Evolutionary conservation across 1,284 basidiomycete genomes (phyloP).

Genomic region (Exobasidium rhododendri): DNA sequence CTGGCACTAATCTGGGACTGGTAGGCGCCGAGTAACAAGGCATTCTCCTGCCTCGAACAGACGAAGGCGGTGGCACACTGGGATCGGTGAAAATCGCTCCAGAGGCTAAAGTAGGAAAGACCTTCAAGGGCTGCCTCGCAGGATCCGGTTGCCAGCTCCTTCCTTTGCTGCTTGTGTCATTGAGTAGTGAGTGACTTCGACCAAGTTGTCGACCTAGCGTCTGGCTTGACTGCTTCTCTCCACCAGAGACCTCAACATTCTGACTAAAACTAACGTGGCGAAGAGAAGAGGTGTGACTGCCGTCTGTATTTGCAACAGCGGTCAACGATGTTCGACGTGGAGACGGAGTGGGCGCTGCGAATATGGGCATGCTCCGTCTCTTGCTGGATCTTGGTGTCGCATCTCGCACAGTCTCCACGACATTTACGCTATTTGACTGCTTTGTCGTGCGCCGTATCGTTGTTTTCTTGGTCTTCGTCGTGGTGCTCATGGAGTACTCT

Average conservation of each 20-base stretch:
- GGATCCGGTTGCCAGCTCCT: not conserved
- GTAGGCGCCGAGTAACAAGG: constrained; percentile 13
- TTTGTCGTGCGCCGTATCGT: not conserved
- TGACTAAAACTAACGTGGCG: constrained; percentile 15
- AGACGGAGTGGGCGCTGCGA: not conserved
- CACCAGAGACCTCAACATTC: not conserved
- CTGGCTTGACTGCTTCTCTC: not conserved
- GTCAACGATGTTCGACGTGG: not conserved
- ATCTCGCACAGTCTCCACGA: not conserved
- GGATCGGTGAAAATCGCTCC: not conserved
- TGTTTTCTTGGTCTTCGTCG: not conserved
- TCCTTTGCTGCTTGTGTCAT: not conserved
- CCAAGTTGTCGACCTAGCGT: not conserved
- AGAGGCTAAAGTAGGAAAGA: not conserved
- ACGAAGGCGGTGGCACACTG: too few relatives aligned
- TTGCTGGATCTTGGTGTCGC: not conserved
- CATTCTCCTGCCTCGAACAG: not conserved
- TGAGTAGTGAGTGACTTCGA: not conserved
- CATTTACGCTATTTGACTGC: not conserved
- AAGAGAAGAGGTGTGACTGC: too few relatives aligned
- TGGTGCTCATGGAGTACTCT: not conserved
- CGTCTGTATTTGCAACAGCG: too few relatives aligned
- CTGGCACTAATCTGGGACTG: not conserved
- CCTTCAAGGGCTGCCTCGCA: not conserved
- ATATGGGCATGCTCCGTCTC: not conserved